Evolutionary conservation across 2,329 filamentous ascomycete species (phyloP), one percentile per base, ranked within the genome.

Genomic region (Penicillium decumbens): DNA sequence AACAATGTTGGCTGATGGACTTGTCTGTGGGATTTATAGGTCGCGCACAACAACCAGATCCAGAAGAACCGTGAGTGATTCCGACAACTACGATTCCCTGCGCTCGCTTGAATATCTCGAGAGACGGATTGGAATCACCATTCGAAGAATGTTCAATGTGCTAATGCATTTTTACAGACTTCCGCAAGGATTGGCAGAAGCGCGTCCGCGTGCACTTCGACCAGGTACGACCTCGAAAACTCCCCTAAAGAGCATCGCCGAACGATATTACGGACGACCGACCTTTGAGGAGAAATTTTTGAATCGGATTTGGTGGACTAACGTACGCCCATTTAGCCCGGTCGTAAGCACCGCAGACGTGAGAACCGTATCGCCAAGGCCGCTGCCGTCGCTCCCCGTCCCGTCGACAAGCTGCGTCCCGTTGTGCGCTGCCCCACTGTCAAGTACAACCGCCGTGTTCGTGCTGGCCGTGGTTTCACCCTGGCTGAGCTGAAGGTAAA

Each of bases 121-220:
- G 45, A 51, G 64, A 49, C 50, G 41, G 33, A 46, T 42, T 50
- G 45, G 41, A 55, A 57, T 56, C 35, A 51, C 50, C 52, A 47
- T 56, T 59, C 57, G 58, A 51, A 49, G 25, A 24, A 20, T 42
- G 27, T 49, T 49, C 41, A 40, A 40, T 61, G 51, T 46, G 51
- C 62, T 70, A 59, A 70, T 58, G 39, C 40, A 10, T 60, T 65
- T 54, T 50, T 62, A 58, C 72, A 93, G 88, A 96, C 77, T 95
- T 95, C 89, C 91, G 89, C 81, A 96, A 95, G 89, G 91, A 98
- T 84, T 98, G 93, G 93, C 91, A 97, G 80, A 89, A 90, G 81
- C 89, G 91, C 80, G 93, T 98, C 75, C 89, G 90, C 80, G 88
- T 89, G 79, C 93, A 98, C 84, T 98, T 98, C 82, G 90, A 98